A percentile compares a stretch with the other conserved stretches of the same genome.
Conservation (phyloP, 805 yeast genomes). For the Cyberlindnera samutprakarnensis region DNA sequence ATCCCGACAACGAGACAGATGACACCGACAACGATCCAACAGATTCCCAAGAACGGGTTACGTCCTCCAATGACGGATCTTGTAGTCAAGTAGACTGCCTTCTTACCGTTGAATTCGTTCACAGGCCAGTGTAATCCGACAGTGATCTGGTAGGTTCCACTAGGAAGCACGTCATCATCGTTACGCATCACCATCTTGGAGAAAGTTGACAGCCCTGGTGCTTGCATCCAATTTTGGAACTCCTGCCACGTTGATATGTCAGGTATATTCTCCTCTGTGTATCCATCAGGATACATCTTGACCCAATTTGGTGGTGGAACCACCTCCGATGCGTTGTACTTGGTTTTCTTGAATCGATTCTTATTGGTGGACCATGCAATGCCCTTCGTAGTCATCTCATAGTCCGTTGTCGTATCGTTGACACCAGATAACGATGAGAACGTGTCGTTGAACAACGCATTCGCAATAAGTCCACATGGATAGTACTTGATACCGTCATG, state of each 20-base stretch:
- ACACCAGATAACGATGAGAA: constrained; percentile 37
- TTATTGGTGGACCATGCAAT: constrained; percentile 72
- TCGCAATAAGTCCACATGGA: constrained; percentile 84
- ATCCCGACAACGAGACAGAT: constrained; percentile 54
- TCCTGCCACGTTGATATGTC: constrained; percentile 61
- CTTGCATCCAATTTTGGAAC: constrained; percentile 82
- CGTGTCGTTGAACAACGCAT: constrained; percentile 73
- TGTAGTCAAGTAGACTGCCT: constrained; percentile 59
- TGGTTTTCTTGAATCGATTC: constrained; percentile 54
- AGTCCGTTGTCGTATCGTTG: constrained; percentile 32
- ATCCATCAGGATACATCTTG: constrained; percentile 64
- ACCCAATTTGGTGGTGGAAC: constrained; percentile 85
- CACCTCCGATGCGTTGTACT: constrained; percentile 49
- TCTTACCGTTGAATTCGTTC: constrained; percentile 55
- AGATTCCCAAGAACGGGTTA: constrained; percentile 62
- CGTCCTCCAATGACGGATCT: constrained; percentile 72
- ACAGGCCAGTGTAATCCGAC: constrained; percentile 81
- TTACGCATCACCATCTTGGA: constrained; percentile 61
- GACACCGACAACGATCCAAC: constrained; percentile 73
- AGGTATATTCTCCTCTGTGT: constrained; percentile 61
- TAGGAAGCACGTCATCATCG: constrained; percentile 42
- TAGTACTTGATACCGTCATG: constrained; percentile 54
- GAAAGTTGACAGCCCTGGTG: constrained; percentile 65
- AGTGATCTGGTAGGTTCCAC: constrained; percentile 56
- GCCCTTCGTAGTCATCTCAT: constrained; percentile 39